Base-by-base conservation (phyloP, 441 rosid species). In the Gossypium schwendimanii region DNA sequence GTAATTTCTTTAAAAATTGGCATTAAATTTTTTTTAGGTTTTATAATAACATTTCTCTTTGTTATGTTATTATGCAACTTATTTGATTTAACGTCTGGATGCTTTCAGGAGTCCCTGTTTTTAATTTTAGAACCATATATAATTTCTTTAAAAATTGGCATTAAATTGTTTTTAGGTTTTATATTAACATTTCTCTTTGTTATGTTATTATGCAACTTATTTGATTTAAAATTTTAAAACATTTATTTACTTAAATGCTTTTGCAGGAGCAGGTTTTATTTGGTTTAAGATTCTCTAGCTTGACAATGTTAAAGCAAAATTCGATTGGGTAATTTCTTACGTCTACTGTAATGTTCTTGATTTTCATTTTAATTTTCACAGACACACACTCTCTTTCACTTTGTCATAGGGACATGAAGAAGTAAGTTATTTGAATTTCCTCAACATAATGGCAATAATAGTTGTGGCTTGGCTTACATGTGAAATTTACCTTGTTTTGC, bases 241-340 rank as follows among this genome's bases (percentile, higher is more conserved):
- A 6, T 28, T 72, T 62, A 70, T 66, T 61, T 67, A 49, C 21
- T 28, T 39, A 31, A 17, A 17, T 7, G 11, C 70, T 69, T 80
- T 70, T 81, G 64, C 89, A 87, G 94, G 88, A 63, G 4, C 87
- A 78, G 74, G 83, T 85, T 64, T 74, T 80, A 17, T 81, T 91
- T 41, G 97, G 99, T 84, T 79, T 92, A 75, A 85, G 83, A 84
- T 86, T 94, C 83, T 85, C 94, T 74, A 87, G 94, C 88, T 92
- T 94, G 87, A 86, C 89, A 26, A 78, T 89, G 70, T 82, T 84
- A 77, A 94, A 87, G 83, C 97, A 92, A 82, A 87, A 76, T 79
- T 78, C 78, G 64, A 81, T 82, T 74, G 88, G 98, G 98, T 93
- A 93, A 88, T 81, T 75, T 82, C 75, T 78, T 76, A 28, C 14